Evolutionary conservation across 495 filamentous ascomycete genomes (phyloP).

Genomic region (Aspergillus conjunctus): DNA sequence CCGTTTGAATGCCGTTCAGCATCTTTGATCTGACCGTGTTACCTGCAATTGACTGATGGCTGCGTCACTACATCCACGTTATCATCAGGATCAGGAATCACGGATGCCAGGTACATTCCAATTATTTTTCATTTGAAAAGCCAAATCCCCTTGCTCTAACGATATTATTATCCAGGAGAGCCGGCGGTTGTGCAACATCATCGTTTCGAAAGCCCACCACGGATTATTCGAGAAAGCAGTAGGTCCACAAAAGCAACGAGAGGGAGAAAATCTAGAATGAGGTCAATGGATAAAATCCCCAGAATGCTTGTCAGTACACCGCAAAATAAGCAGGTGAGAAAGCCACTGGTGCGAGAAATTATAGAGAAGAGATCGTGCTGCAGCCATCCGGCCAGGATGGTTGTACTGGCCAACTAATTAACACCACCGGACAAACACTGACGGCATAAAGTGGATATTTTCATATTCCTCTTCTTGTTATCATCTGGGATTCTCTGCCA

Average conservation of each 20-base stretch:
- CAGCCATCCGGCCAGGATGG: conserved; percentile 30
- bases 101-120: background rate
- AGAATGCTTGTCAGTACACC: conserved; percentile 8
- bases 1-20: conserved; percentile 5
- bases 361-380: conserved; percentile 21
- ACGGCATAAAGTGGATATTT: conserved; percentile 21
- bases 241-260: background rate
- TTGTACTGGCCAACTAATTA: conserved; percentile 29
- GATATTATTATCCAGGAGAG: background rate
- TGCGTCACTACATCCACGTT: conserved; percentile 9
- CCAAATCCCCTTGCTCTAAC: background rate
- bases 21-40: background rate
- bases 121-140: background rate
- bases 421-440: conserved; percentile 31
- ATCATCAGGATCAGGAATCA: background rate
- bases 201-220: background rate
- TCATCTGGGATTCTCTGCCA: conserved; percentile 11
- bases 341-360: conserved; percentile 1
- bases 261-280: background rate
- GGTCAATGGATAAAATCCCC: conserved; percentile 5
- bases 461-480: background rate
- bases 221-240: conserved; percentile 11
- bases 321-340: conserved; percentile 10
- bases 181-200: conserved; percentile 6
- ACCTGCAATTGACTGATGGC: background rate